Conservation (phyloP, 2,329 filamentous ascomycete genomes). For the Penicillium capsulatum region DNA sequence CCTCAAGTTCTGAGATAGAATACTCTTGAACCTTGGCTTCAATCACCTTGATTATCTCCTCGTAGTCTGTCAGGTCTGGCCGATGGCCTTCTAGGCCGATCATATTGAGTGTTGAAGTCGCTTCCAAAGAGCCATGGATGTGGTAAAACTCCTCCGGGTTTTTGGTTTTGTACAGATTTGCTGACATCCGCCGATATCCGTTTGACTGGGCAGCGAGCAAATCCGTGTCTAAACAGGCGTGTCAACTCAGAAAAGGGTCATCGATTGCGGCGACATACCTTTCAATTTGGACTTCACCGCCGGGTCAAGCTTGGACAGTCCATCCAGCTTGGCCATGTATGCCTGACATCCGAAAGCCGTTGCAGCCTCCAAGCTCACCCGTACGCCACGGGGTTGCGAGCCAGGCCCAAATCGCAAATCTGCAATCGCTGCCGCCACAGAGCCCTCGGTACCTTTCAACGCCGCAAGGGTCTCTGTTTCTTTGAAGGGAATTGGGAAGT, state of each 20-base stretch:
- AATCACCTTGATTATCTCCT: slow-evolving; percentile 56
- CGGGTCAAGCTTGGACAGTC: slow-evolving; percentile 37
- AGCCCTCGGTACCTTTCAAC: slow-evolving; percentile 58
- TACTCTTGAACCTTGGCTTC: slow-evolving; percentile 56
- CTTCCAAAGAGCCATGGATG: slow-evolving; percentile 70
- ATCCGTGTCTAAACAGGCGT: slow-evolving; percentile 59
- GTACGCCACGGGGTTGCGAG: slow-evolving; percentile 36
- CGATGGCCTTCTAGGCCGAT: slow-evolving; percentile 61
- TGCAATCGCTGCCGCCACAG: slow-evolving; percentile 57
- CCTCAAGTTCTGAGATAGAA: slow-evolving; percentile 53
- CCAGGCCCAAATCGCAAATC: slow-evolving; percentile 50
- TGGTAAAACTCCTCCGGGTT: slow-evolving; percentile 66
- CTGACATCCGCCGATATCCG: slow-evolving; percentile 66
- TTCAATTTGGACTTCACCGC: slow-evolving; percentile 39
- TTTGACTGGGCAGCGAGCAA: slow-evolving; percentile 66
- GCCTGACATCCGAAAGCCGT: slow-evolving; percentile 42
- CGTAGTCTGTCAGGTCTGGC: slow-evolving; percentile 59
- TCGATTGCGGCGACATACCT: slow-evolving; percentile 20
- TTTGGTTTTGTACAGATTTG: slow-evolving; percentile 67
- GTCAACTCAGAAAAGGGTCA: slow-evolving; percentile 4
- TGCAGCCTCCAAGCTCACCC: slow-evolving; percentile 37
- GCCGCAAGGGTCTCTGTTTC: slow-evolving; percentile 52
- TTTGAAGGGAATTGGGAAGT: slow-evolving; percentile 48
- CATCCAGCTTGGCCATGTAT: slow-evolving; percentile 42
- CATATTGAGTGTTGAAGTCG: slow-evolving; percentile 65